These are phyloP conservation scores for Celoporthe dispersa DNA, from an alignment of 2,329 filamentous ascomycete genomes.

Conservation along the genomic window DNA sequence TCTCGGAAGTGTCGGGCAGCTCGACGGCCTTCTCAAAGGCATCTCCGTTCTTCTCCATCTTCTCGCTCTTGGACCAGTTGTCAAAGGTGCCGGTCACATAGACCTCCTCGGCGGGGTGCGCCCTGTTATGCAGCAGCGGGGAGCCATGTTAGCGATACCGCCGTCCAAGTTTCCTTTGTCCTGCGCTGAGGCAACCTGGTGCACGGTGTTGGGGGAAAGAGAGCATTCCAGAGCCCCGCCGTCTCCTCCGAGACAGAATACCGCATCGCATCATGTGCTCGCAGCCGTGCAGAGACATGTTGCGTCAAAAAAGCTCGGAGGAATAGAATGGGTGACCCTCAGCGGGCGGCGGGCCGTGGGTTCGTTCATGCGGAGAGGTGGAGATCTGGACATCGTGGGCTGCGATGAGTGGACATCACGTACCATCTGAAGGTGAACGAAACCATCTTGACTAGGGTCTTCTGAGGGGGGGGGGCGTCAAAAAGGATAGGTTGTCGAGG, in stretches of 20 bases:
- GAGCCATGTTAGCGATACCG: constrained; percentile 15
- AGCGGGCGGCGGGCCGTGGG: constrained; percentile 12
- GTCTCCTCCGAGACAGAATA: not conserved
- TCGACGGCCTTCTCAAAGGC: constrained; percentile 77
- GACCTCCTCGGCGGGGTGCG: constrained; percentile 81
- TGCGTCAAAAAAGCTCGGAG: constrained; percentile 9
- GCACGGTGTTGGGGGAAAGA: too few relatives aligned
- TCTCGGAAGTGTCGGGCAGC: constrained; percentile 67
- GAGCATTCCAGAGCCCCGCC: constrained; percentile 4
- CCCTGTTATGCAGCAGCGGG: constrained; percentile 59
- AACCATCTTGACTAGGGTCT: constrained; percentile 24
- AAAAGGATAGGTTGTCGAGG: constrained; percentile 1
- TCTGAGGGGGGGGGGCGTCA: not conserved
- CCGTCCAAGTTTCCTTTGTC: not conserved
- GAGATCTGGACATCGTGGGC: constrained; percentile 14
- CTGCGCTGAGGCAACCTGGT: not conserved
- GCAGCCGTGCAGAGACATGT: constrained; percentile 8
- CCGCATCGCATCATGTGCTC: not conserved
- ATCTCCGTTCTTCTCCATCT: constrained; percentile 76
- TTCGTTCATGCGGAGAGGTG: constrained; percentile 19
- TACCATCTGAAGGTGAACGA: constrained; percentile 30
- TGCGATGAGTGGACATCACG: constrained; percentile 19
- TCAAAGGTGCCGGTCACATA: constrained; percentile 97
- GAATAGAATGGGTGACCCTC: constrained; percentile 16
- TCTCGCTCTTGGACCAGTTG: constrained; percentile 85